Evolutionary conservation across 2,329 filamentous ascomycete species (phyloP), one percentile per base, ranked within the genome.

Genomic region (Mycocentrospora acerina): DNA sequence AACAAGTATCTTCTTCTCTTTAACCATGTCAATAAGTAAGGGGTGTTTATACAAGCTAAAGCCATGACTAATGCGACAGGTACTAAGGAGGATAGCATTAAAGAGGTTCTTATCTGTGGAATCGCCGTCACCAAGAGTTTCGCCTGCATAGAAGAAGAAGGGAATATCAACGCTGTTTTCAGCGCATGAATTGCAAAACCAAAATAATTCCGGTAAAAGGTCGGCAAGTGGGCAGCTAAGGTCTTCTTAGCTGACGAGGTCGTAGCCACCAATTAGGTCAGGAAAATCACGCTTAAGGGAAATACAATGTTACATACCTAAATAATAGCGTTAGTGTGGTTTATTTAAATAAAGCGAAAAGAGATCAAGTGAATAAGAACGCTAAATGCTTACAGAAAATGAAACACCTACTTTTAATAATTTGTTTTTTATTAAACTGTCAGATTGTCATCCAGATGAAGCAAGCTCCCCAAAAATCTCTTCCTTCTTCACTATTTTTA

Each of bases 121-220:
- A 52, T 82, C 83, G 19, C 89, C 90, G 44, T 87, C 82, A 12
- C 88, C 89, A 1, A 95, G 80, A 24, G 83, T 88, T 69, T 96
- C 90, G 49, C 90, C 91, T 0, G 91, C 90, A 64, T 96, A 90
- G 72, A 97, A 94, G 74, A 95, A 95, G 73, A 96, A 95, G 1
- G 91, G 91, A 8, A 98, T 82, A 33, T 89, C 81, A 26, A 96
- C 79, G 2, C 79, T 81, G 57, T 89, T 84, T 59, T 87, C 77
- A 1, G 81, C 79, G 63, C 90, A 96, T 55, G 85, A 81, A 66
- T 91, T 90, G 49, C 84, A 83, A 76, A 97, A 96, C 88, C 89
- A 96, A 67, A 96, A 91, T 0, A 97, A 72, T 58, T 95, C 82
- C 0, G 90, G 90, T 0, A 91, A 77, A 3, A 95, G 71, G 51